phyloP scores from a whole-genome alignment of 2,329 filamentous ascomycete genomes.

The Dissoconium aciculare region DNA sequence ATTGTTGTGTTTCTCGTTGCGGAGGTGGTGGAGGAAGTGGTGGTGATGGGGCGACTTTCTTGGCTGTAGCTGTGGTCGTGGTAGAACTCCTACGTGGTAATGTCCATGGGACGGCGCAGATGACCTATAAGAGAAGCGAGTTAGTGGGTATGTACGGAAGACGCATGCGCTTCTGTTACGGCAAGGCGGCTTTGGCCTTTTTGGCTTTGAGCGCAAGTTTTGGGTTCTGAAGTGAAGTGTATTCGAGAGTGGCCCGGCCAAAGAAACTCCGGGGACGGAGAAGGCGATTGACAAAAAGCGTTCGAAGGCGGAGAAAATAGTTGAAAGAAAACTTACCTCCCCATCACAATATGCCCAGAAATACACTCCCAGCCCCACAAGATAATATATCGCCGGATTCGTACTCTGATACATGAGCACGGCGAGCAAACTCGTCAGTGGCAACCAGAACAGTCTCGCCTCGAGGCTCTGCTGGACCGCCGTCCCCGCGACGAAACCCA shows the following conservation, averaged over 20 bases:
- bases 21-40: no score
- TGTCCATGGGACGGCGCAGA: conserved; percentile 37
- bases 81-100: conserved; percentile 28
- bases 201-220: no score
- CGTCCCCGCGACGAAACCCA: conserved; percentile 61
- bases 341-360: conserved; percentile 97
- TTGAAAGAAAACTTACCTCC: conserved; percentile 57
- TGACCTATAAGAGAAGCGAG: conserved; percentile 24
- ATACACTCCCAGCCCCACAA: conserved; percentile 72
- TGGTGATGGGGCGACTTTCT: no score
- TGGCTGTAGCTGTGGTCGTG: no score
- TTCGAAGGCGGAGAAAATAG: no score
- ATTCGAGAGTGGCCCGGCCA: no score
- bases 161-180: neutral
- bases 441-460: conserved; percentile 66
- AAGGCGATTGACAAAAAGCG: no score
- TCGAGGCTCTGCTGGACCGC: conserved; percentile 76
- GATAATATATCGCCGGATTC: conserved; percentile 81
- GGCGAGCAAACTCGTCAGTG: conserved; percentile 58
- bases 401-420: conserved; percentile 81
- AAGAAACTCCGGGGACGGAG: no score
- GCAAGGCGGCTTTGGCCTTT: no score
- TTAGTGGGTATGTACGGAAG: conserved; percentile 4
- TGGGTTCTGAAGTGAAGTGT: no score
- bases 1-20: no score